A percentile compares a stretch with the other conserved stretches of the same genome.
Conservation (phyloP, 257 asterid species). For the Eustoma russellianum region DNA sequence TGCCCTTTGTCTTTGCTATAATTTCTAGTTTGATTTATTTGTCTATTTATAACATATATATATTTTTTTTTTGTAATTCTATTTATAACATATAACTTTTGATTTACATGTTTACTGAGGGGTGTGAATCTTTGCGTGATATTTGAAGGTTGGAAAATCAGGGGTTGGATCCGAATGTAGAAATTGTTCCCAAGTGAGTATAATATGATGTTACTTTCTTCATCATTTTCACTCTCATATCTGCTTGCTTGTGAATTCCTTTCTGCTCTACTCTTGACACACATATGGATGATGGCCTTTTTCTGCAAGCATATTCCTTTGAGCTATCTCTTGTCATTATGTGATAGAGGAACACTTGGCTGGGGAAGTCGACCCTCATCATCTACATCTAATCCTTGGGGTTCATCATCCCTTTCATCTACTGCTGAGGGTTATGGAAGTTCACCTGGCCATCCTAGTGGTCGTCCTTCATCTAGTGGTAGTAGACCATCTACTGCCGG, state of each 20-base stretch:
- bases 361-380: constrained; percentile 91
- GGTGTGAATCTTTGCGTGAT: constrained; percentile 2
- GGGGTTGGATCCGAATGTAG: constrained; percentile 89
- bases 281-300: background rate
- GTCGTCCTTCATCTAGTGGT: constrained; percentile 89
- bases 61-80: too few relatives aligned
- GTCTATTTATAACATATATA: too few relatives aligned
- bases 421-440: constrained; percentile 65
- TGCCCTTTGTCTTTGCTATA: constrained; percentile 20
- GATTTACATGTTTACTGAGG: constrained; percentile 13
- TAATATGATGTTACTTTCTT: constrained; percentile 20
- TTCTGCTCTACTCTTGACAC: constrained; percentile 4
- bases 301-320: constrained; percentile 10
- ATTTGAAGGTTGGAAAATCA: constrained; percentile 83
- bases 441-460: constrained; percentile 65
- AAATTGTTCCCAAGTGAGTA: constrained; percentile 97
- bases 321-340: constrained; percentile 17
- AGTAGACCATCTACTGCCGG: constrained; percentile 92
- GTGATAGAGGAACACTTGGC: constrained; percentile 68
- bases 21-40: constrained; percentile 4
- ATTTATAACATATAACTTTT: constrained; percentile 20
- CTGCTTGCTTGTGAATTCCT: constrained; percentile 10
- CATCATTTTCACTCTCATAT: constrained; percentile 4
- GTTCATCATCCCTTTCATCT: constrained; percentile 61
- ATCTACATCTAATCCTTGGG: constrained; percentile 78